Evolutionary conservation across 306 rosid species (phyloP).

Genomic region (Benincasa hispida): DNA sequence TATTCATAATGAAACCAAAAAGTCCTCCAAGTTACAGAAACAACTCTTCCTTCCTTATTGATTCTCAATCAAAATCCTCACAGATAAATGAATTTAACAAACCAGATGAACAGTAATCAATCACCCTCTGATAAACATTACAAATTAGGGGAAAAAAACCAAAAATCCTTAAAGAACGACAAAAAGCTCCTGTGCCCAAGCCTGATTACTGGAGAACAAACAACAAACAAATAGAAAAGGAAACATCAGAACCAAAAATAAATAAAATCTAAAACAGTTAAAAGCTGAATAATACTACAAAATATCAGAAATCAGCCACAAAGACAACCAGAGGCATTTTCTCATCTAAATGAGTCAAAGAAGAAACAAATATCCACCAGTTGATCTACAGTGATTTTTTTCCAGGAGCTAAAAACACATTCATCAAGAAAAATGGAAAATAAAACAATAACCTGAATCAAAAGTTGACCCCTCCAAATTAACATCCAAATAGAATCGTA

Average conservation of each 20-base stretch:
- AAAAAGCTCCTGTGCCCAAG: not conserved
- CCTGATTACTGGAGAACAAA: not conserved
- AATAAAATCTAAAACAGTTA: not conserved
- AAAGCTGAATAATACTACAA: not conserved
- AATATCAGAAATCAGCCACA: not conserved
- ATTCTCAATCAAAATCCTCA: not conserved
- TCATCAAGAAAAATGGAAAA: not conserved
- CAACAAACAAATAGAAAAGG: not conserved
- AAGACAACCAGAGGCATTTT: not conserved
- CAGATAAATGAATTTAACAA: not conserved
- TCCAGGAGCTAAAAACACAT: not conserved
- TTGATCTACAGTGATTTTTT: not conserved
- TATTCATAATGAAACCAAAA: constrained; percentile 20
- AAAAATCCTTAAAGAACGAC: not conserved
- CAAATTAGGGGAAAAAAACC: not conserved
- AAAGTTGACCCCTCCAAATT: constrained; percentile 4
- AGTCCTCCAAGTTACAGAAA: not conserved
- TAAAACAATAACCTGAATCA: not conserved
- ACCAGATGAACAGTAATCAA: not conserved
- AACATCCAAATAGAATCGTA: not conserved
- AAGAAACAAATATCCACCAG: not conserved
- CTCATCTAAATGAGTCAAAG: not conserved
- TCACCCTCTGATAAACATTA: not conserved
- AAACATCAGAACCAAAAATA: not conserved
- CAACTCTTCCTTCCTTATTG: constrained; percentile 4